Evolutionary conservation across 805 yeast species (phyloP).

Genomic region (Lipomyces yamadae): DNA sequence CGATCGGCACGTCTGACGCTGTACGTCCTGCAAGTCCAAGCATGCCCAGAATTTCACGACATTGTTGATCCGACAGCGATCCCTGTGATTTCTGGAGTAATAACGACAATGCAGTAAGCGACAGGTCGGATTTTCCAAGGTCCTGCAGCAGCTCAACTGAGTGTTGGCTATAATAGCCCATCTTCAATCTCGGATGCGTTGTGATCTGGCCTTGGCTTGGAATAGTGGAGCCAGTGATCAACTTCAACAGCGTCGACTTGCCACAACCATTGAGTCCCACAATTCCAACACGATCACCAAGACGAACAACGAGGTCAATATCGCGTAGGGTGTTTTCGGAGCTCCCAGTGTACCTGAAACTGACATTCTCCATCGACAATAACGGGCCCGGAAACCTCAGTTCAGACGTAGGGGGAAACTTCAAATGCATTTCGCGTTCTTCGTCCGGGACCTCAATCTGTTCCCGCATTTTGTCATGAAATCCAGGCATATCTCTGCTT

Average conservation of each 20-base stretch:
- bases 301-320: conserved; percentile 50
- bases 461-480: background rate
- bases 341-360: background rate
- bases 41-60: background rate
- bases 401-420: background rate
- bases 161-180: conserved; percentile 10
- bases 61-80: background rate
- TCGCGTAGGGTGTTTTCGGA: conserved; percentile 46
- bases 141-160: conserved; percentile 2
- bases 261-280: conserved; percentile 82
- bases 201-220: conserved; percentile 30
- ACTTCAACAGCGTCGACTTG: conserved; percentile 64
- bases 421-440: background rate
- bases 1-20: background rate
- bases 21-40: background rate
- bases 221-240: conserved; percentile 56
- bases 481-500: conserved; percentile 7
- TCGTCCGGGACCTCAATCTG: conserved; percentile 6
- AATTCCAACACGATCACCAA: conserved; percentile 59
- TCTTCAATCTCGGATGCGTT: conserved; percentile 5
- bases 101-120: background rate
- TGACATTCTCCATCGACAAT: conserved; percentile 2
- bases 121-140: background rate
- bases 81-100: background rate
- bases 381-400: background rate